Percentiles rank a stretch among this genome's conserved stretches.
Conservation (phyloP, 2,329 filamentous ascomycete genomes). For the Aureobasidium vineae region DNA sequence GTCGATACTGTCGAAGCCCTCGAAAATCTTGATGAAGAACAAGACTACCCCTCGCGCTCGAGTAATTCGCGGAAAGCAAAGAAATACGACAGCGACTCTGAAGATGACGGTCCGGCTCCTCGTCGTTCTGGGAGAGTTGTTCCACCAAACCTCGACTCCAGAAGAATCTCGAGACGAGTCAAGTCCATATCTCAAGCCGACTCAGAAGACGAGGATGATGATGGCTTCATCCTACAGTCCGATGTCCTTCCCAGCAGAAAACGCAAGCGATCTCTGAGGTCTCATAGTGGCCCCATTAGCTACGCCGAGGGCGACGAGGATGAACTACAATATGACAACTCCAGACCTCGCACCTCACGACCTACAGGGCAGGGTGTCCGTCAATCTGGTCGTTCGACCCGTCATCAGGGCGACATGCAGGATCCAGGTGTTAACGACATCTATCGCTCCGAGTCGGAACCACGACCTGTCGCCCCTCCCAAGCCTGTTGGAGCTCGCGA, state of each 20-base stretch:
- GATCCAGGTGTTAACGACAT: conserved; percentile 60
- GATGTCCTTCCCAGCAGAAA: conserved; percentile 43
- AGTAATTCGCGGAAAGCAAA: background rate
- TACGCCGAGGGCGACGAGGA: conserved; percentile 27
- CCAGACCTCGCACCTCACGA: conserved; percentile 25
- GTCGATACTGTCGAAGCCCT: conserved; percentile 14
- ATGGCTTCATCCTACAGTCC: conserved; percentile 39
- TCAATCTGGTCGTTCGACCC: conserved; percentile 48
- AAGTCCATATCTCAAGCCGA: background rate
- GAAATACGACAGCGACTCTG: conserved; percentile 20
- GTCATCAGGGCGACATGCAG: conserved; percentile 50
- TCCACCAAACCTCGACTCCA: conserved; percentile 28
- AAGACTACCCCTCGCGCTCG: conserved; percentile 30
- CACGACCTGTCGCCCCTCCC: conserved; percentile 43
- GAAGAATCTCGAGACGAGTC: conserved; percentile 2
- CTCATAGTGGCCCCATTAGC: background rate
- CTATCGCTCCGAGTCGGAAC: conserved; percentile 47
- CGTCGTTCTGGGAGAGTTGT: conserved; percentile 15
- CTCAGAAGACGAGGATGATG: conserved; percentile 28
- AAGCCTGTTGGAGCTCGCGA: conserved; percentile 66
- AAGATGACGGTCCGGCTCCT: background rate
- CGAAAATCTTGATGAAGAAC: background rate
- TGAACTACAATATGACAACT: conserved; percentile 25
- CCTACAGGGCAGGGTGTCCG: conserved; percentile 34
- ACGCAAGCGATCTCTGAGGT: conserved; percentile 38